These are phyloP conservation scores for Trichoderma koningii DNA, from an alignment of 2,329 filamentous ascomycete species.

Conservation along the genomic window DNA sequence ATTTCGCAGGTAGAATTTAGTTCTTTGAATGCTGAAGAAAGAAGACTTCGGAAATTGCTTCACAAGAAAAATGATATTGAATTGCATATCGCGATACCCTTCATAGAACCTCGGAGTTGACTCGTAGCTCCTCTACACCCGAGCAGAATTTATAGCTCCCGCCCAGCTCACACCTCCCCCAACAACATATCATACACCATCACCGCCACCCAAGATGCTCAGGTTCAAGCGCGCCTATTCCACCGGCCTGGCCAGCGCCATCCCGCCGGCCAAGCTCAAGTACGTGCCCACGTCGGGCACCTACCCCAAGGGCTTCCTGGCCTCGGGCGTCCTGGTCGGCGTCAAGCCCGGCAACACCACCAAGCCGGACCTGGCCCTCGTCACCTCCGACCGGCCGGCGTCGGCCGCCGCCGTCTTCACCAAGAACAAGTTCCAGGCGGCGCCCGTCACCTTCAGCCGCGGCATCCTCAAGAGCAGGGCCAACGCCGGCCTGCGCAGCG, in stretches of 20 bases:
- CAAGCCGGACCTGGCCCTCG: conserved; percentile 86
- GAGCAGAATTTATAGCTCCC: conserved; percentile 1
- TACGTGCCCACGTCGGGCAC: conserved; percentile 83
- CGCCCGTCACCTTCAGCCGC: conserved; percentile 84
- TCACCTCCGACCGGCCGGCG: conserved; percentile 84
- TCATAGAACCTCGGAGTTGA: background rate
- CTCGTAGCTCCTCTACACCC: conserved; percentile 3
- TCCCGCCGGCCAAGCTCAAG: conserved; percentile 82
- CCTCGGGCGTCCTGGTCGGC: conserved; percentile 84
- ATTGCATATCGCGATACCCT: no score
- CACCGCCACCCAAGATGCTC: conserved; percentile 32
- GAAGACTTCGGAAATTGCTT: no score
- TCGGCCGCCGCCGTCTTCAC: conserved; percentile 92
- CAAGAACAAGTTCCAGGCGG: conserved; percentile 97
- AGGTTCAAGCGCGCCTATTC: conserved; percentile 42
- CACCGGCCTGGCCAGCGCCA: conserved; percentile 38
- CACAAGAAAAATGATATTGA: no score
- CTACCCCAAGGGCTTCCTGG: conserved; percentile 87
- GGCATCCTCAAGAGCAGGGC: conserved; percentile 67
- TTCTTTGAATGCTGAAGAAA: no score
- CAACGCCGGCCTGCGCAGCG: conserved; percentile 72
- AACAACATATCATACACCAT: background rate
- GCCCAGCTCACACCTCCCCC: conserved; percentile 19
- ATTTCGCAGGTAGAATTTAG: no score
- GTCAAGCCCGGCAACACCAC: conserved; percentile 92